Base-by-base conservation (phyloP, 495 filamentous ascomycete genomes). In the Platismatia glauca region DNA sequence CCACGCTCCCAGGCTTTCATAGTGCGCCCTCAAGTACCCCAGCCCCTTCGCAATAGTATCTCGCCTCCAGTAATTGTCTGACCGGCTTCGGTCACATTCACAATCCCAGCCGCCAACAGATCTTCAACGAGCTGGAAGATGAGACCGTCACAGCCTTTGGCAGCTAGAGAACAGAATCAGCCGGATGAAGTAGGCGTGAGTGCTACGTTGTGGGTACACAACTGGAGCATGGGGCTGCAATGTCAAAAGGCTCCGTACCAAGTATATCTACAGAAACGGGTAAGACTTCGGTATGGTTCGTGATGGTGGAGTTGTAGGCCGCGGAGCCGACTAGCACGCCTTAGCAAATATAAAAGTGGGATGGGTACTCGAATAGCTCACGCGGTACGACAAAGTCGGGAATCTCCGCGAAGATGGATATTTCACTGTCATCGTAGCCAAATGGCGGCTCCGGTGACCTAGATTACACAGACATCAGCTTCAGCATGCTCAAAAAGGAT, bases 91-190 rank as follows among this genome's bases (percentile, higher is more conserved):
- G 78, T 79, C 15, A 72, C 59, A 55, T 72, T 73, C 34, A 87
- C 15, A 56, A 86, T 78, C 0, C 82, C 83, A 1, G 70, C 74
- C 35, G 68, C 65, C 1, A 76, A 69, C 33, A 87, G 59, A 39
- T 80, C 81, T 59, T 77, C 69, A 20, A 83, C 77, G 44, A 87
- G 67, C 35, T 72, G 76, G n/a, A 79, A 81, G 48, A 87, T 68
- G 72, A 87, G 74, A 0, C 78, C 75, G 71, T 88, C 86, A 63
- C 85, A 87, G 0, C 84, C 84, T 52, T 79, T 79, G 6, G 82
- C 79, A 7, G 79, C 44, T 48, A 20, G 22, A 24, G 18, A 27
- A 24, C 9, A 22, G 2, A 24, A 12, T 24, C 20, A 22, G n/a
- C n/a, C 9, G 24, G 44, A 24, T 24, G 9, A 24, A 11, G 9